Evolutionary conservation across 108 stramenopile genomes (phyloP).

Genomic region (Nannochloropsis salina): DNA sequence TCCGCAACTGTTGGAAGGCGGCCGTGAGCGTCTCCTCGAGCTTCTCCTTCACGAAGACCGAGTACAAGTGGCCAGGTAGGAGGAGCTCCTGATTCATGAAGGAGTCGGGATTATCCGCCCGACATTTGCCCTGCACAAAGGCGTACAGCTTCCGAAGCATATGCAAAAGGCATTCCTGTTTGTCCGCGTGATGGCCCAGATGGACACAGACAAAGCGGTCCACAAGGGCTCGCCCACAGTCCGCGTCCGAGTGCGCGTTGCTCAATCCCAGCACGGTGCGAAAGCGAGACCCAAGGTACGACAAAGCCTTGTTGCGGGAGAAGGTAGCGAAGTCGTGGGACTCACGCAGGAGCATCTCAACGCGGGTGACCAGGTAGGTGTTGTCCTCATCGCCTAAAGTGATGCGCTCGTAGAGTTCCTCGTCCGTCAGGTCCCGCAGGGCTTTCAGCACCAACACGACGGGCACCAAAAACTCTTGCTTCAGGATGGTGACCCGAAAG

Average conservation of each 20-base stretch:
- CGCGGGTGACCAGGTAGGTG: constrained; percentile 81
- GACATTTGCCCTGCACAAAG: constrained; percentile 85
- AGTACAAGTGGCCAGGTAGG: constrained; percentile 82
- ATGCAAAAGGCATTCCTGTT: constrained; percentile 63
- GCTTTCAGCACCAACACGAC: constrained; percentile 79
- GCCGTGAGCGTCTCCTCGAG: constrained; percentile 70
- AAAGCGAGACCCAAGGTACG: constrained; percentile 83
- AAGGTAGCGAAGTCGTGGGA: constrained; percentile 65
- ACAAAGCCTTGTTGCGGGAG: constrained; percentile 77
- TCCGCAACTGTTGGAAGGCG: neutral
- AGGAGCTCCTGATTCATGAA: constrained; percentile 88
- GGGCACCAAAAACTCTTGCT: constrained; percentile 91
- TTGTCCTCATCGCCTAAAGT: constrained; percentile 73
- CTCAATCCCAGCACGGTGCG: constrained; percentile 66
- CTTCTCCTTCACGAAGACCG: constrained; percentile 87
- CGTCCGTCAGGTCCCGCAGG: constrained; percentile 73
- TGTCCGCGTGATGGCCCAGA: constrained; percentile 71
- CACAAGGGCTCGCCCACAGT: constrained; percentile 80
- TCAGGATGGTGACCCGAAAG: constrained; percentile 73
- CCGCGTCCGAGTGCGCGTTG: constrained; percentile 66
- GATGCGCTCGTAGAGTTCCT: constrained; percentile 77
- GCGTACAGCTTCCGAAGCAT: constrained; percentile 60
- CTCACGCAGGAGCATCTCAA: constrained; percentile 83
- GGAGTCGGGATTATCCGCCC: constrained; percentile 91
- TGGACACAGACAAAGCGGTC: constrained; percentile 73